phyloP scores from a whole-genome alignment of 768 basidiomycete genomes.

The Cystobasidium tubakii region DNA sequence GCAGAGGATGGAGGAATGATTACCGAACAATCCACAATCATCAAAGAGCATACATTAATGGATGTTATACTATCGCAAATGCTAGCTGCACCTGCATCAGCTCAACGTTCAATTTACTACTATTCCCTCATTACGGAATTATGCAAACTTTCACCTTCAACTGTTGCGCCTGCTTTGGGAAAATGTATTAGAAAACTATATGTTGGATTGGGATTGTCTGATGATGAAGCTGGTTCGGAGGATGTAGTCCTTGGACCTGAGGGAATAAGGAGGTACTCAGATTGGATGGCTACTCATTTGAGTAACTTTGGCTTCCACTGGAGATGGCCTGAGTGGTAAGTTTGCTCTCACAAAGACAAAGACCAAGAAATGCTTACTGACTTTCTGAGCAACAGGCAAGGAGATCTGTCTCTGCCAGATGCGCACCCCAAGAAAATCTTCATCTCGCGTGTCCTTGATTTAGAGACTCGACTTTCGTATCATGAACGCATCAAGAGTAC shows the following conservation, averaged over 20 bases:
- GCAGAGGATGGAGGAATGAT: conserved; percentile 42
- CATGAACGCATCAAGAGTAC: conserved; percentile 86
- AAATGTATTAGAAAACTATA: conserved; percentile 89
- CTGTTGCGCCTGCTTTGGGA: conserved; percentile 91
- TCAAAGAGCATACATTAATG: conserved; percentile 78
- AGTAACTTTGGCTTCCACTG: conserved; percentile 96
- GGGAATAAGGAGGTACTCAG: conserved; percentile 69
- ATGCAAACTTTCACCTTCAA: conserved; percentile 85
- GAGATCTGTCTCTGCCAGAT: conserved; percentile 66
- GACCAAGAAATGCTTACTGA: background rate
- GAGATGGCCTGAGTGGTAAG: conserved; percentile 99
- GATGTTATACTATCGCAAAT: conserved; percentile 74
- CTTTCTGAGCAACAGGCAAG: conserved; percentile 58
- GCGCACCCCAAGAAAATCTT: conserved; percentile 84
- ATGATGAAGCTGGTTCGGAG: background rate
- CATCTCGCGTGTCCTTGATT: conserved; percentile 75
- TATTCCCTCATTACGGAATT: conserved; percentile 82
- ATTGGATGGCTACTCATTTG: conserved; percentile 95
- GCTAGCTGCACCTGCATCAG: conserved; percentile 69
- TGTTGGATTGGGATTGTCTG: conserved; percentile 60
- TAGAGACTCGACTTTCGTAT: conserved; percentile 85
- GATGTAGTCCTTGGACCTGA: conserved; percentile 64
- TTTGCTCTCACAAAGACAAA: conserved; percentile 7
- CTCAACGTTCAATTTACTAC: conserved; percentile 76
- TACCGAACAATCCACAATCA: conserved; percentile 64